A percentile compares a stretch with the other conserved stretches of the same genome.
phyloP scores from a whole-genome alignment of 2,329 filamentous ascomycete genomes.

The Aureobasidium zeae region DNA sequence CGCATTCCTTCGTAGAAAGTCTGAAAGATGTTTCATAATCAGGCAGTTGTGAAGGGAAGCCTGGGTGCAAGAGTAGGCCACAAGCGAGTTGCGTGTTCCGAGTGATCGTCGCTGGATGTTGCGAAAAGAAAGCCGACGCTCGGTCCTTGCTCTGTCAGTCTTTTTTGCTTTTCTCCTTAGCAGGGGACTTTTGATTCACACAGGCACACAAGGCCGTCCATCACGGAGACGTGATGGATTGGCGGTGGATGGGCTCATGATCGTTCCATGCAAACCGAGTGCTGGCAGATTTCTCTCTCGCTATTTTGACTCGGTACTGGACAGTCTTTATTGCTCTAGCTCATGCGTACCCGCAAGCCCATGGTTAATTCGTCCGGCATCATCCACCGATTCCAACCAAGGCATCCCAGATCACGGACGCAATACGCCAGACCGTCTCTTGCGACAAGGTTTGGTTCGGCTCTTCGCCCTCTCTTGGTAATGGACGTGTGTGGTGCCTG shows the following conservation, averaged over 20 bases:
- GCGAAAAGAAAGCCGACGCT: conserved; percentile 13
- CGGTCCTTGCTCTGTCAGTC: conserved; percentile 2
- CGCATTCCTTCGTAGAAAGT: too few relatives aligned
- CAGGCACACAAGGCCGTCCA: too few relatives aligned
- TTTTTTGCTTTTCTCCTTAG: conserved; percentile 9
- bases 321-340: too few relatives aligned
- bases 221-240: too few relatives aligned
- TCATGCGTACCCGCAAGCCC: too few relatives aligned
- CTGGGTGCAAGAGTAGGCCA: too few relatives aligned
- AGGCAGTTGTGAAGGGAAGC: background rate
- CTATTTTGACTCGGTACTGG: too few relatives aligned
- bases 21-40: too few relatives aligned
- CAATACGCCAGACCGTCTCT: conserved; percentile 3
- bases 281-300: too few relatives aligned
- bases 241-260: too few relatives aligned
- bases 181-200: too few relatives aligned
- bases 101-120: conserved; percentile 13
- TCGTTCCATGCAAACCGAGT: too few relatives aligned
- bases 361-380: conserved; percentile 12
- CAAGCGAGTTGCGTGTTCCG: background rate
- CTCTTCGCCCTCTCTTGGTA: conserved; percentile 2
- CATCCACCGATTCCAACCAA: conserved; percentile 11
- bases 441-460: conserved; percentile 12
- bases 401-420: conserved; percentile 9
- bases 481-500: conserved; percentile 3